A percentile compares a stretch with the other conserved stretches of the same genome.
Conservation (phyloP, 2,329 filamentous ascomycete species). For the Fusarium ambrosium region DNA sequence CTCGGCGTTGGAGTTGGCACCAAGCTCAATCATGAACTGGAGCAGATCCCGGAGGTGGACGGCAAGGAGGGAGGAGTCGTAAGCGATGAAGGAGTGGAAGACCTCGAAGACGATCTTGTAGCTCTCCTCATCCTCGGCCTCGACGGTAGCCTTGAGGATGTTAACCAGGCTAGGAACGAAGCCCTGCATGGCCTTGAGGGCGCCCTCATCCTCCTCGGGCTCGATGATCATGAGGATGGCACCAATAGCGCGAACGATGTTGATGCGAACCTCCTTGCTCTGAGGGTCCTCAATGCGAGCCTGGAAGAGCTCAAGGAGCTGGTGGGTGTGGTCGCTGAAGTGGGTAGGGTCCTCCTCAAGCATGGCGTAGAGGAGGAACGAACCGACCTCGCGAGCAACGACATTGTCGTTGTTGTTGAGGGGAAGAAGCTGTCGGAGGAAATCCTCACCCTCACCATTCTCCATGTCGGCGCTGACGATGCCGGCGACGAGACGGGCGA, state of each 20-base stretch:
- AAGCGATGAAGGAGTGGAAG: slow-evolving; percentile 94
- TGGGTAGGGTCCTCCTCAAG: slow-evolving; percentile 88
- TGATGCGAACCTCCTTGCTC: slow-evolving; percentile 92
- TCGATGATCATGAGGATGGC: slow-evolving; percentile 90
- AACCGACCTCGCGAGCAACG: slow-evolving; percentile 87
- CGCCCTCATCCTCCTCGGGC: slow-evolving; percentile 82
- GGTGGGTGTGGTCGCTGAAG: slow-evolving; percentile 83
- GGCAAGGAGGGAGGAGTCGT: slow-evolving; percentile 86
- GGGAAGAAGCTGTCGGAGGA: slow-evolving; percentile 83
- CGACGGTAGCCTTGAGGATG: slow-evolving; percentile 87
- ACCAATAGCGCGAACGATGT: slow-evolving; percentile 91
- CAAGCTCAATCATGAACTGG: slow-evolving; percentile 92
- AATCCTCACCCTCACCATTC: slow-evolving; percentile 81
- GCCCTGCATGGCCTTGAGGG: slow-evolving; percentile 80
- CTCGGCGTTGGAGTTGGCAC: slow-evolving; percentile 80
- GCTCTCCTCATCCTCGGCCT: slow-evolving; percentile 85
- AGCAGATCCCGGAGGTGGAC: slow-evolving; percentile 91
- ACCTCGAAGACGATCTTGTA: slow-evolving; percentile 94
- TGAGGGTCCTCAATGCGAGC: slow-evolving; percentile 91
- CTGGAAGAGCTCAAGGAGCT: slow-evolving; percentile 86
- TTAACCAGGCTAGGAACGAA: slow-evolving; percentile 90
- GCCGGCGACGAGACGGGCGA: slow-evolving; percentile 87
- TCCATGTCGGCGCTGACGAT: slow-evolving; percentile 87
- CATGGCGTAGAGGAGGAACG: slow-evolving; percentile 93
- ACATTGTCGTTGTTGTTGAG: slow-evolving; percentile 82